These are phyloP conservation scores for Peronospora farinosa DNA, from an alignment of 352 stramenopile genomes.

Conservation along the genomic window DNA sequence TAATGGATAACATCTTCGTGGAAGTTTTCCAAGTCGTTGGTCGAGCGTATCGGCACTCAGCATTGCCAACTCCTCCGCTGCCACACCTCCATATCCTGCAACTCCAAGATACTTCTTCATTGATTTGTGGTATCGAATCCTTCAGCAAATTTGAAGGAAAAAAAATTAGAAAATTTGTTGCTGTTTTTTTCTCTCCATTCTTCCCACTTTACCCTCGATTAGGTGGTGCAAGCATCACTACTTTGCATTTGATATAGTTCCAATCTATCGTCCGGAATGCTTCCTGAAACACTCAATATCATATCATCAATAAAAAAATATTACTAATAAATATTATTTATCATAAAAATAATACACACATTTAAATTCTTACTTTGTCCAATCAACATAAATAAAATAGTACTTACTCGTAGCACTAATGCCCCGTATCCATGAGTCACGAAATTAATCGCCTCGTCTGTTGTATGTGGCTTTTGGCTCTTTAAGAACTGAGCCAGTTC, in stretches of 20 bases:
- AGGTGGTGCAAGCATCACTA: conserved; percentile 66
- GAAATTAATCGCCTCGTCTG: conserved; percentile 54
- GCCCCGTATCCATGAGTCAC: conserved; percentile 70
- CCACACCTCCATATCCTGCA: conserved; percentile 50
- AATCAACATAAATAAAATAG: neutral
- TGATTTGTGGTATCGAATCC: conserved; percentile 50
- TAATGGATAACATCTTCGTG: conserved; percentile 50
- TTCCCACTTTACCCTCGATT: conserved; percentile 46
- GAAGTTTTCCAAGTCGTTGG: conserved; percentile 55
- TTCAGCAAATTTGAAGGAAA: conserved; percentile 18
- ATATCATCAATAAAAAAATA: neutral
- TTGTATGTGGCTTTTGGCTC: conserved; percentile 54
- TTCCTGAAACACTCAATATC: conserved; percentile 32
- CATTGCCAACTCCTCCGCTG: conserved; percentile 48
- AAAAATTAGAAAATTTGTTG: neutral
- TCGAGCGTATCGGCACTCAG: conserved; percentile 40
- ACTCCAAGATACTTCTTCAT: conserved; percentile 55
- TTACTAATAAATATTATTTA: too few species aligned
- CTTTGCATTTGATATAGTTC: conserved; percentile 62
- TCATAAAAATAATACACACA: too few species aligned
- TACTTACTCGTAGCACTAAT: conserved; percentile 49
- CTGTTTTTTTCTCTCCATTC: neutral
- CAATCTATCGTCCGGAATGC: conserved; percentile 66
- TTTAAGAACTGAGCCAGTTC: conserved; percentile 48
- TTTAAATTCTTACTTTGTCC: too few species aligned